A percentile compares a stretch with the other conserved stretches of the same genome.
Evolutionary conservation across 176 grass and related monocot species (phyloP).

Genomic region (Carex kokanica): DNA sequence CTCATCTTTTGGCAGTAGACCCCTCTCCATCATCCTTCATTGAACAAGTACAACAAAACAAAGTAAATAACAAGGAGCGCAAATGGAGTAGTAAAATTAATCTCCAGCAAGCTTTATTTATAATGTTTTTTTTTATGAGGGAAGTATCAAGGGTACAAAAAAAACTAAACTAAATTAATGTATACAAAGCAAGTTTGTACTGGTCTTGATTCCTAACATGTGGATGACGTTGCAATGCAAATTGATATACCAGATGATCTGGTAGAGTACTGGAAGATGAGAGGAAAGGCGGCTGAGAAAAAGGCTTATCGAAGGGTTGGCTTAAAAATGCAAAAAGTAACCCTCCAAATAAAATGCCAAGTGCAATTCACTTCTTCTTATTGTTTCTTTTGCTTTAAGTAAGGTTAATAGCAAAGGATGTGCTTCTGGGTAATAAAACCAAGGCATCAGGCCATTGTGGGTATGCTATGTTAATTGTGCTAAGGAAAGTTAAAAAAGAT

Average conservation of each 20-base stretch:
- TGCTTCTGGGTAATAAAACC: too few relatives aligned
- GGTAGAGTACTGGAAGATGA: background rate
- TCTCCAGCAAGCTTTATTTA: background rate
- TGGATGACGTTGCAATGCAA: background rate
- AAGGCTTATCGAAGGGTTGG: too few relatives aligned
- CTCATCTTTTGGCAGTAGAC: background rate
- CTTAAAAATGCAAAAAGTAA: background rate
- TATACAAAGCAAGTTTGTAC: background rate
- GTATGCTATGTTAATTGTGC: too few relatives aligned
- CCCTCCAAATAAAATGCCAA: background rate
- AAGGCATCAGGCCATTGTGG: too few relatives aligned
- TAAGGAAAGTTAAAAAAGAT: background rate
- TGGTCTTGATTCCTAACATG: background rate
- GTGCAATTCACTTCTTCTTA: background rate
- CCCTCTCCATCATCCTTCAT: constrained; percentile 26
- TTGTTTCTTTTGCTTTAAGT: background rate
- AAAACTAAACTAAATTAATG: background rate
- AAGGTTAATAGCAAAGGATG: background rate
- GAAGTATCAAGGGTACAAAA: background rate
- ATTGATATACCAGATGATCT: background rate
- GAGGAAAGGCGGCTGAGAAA: too few relatives aligned
- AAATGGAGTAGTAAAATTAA: background rate
- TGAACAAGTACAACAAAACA: background rate
- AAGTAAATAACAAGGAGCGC: background rate
- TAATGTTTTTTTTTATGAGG: background rate